A percentile compares a stretch with the other conserved stretches of the same genome.
These are phyloP conservation scores for Zymoseptoria passerinii DNA, from an alignment of 2,329 filamentous ascomycete genomes.

Conservation along the genomic window DNA sequence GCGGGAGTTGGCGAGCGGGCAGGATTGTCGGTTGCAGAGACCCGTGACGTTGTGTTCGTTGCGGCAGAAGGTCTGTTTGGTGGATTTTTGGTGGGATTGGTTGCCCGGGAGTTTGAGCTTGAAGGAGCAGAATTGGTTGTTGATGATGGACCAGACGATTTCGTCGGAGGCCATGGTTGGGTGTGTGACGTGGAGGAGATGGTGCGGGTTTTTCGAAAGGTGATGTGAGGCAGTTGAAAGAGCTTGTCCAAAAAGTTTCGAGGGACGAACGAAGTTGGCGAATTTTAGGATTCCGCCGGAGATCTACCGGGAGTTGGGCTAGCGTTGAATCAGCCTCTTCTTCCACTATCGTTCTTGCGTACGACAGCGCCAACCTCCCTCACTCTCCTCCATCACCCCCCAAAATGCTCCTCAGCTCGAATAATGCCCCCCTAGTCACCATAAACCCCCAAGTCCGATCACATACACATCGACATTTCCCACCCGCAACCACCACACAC, in stretches of 20 bases:
- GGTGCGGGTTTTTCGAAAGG: not conserved
- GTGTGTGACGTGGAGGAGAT: not conserved
- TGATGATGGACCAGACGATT: slow-evolving; percentile 95
- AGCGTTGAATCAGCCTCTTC: not conserved
- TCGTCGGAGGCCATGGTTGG: slow-evolving; percentile 76
- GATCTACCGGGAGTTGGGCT: not conserved
- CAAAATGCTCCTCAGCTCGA: too few species aligned
- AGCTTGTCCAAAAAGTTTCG: too few species aligned
- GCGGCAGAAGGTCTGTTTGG: slow-evolving; percentile 90
- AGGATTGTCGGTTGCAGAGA: slow-evolving; percentile 78
- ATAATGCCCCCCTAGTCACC: too few species aligned
- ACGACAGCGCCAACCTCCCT: too few species aligned
- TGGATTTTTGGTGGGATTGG: slow-evolving; percentile 48
- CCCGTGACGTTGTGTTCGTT: slow-evolving; percentile 55
- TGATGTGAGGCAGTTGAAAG: not conserved
- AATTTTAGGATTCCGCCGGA: too few species aligned
- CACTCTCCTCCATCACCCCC: too few species aligned
- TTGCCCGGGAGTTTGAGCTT: slow-evolving; percentile 61
- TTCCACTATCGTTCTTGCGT: too few species aligned
- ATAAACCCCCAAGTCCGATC: too few species aligned
- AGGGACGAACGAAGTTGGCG: too few species aligned
- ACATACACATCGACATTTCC: too few species aligned
- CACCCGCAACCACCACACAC: too few species aligned
- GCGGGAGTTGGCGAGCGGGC: slow-evolving; percentile 80
- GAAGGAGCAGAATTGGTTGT: slow-evolving; percentile 90